A percentile compares a stretch with the other conserved stretches of the same genome.
These are phyloP conservation scores for Colletotrichum falcatum DNA, from an alignment of 2,329 filamentous ascomycete genomes.

Conservation along the genomic window DNA sequence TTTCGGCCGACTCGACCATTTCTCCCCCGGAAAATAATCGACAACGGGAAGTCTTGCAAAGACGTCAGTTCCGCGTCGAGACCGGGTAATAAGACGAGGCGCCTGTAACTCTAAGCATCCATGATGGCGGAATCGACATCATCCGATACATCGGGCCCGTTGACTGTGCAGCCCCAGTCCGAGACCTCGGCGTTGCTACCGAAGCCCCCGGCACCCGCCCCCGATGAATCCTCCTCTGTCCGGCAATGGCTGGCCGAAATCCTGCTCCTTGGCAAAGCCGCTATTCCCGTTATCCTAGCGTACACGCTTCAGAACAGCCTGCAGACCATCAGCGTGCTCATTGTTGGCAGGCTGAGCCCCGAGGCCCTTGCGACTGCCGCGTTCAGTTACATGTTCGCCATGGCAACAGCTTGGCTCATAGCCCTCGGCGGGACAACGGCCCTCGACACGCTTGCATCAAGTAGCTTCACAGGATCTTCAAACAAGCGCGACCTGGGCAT, in stretches of 20 bases:
- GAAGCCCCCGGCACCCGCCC: slow-evolving; percentile 30
- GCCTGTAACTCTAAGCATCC: neutral
- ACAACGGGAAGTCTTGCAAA: neutral
- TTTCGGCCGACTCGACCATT: slow-evolving; percentile 11
- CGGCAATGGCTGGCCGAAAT: slow-evolving; percentile 63
- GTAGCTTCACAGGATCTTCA: slow-evolving; percentile 83
- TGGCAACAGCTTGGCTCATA: slow-evolving; percentile 89
- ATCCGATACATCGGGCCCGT: slow-evolving; percentile 19
- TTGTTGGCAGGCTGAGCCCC: slow-evolving; percentile 83
- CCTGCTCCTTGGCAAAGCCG: slow-evolving; percentile 74
- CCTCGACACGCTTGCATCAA: slow-evolving; percentile 86
- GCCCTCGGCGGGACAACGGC: slow-evolving; percentile 88
- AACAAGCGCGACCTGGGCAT: slow-evolving; percentile 84
- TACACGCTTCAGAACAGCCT: slow-evolving; percentile 89
- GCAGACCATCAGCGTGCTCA: slow-evolving; percentile 84
- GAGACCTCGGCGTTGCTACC: slow-evolving; percentile 41
- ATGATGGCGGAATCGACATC: slow-evolving; percentile 26
- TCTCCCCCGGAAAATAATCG: neutral
- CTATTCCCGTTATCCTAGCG: slow-evolving; percentile 83
- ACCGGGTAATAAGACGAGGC: neutral
- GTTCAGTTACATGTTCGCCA: slow-evolving; percentile 94
- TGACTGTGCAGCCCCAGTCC: slow-evolving; percentile 11
- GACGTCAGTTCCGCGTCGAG: neutral
- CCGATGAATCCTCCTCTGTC: slow-evolving; percentile 21
- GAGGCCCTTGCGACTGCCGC: slow-evolving; percentile 85